phyloP scores from a whole-genome alignment of 305 asterid genomes.

The Fraxinus platypoda region DNA sequence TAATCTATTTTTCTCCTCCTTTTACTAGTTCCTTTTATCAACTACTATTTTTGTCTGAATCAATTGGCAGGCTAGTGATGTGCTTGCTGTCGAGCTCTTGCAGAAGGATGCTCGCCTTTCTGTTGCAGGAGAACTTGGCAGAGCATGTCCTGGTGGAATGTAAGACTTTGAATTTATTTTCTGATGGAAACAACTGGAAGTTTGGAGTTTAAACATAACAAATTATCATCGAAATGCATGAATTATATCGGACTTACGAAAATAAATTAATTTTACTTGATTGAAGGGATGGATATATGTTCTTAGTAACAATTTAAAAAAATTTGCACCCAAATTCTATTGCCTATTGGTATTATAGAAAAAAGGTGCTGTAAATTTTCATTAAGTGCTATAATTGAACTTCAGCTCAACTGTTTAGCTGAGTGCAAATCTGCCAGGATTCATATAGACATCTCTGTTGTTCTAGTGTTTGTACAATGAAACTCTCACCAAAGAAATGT shows the following conservation, averaged over 20 bases:
- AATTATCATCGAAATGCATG: background rate
- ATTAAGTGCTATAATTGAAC: background rate
- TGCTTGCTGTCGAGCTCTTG: constrained; percentile 95
- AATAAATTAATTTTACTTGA: background rate
- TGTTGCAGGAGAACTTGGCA: constrained; percentile 74
- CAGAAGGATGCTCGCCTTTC: constrained; percentile 92
- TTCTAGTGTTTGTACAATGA: background rate
- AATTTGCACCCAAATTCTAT: constrained; percentile 9
- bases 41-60: constrained; percentile 24
- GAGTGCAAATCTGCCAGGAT: background rate
- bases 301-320: background rate
- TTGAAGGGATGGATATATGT: background rate
- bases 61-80: constrained; percentile 92
- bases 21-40: constrained; percentile 15
- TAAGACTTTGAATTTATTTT: constrained; percentile 33
- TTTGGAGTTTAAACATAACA: constrained; percentile 8
- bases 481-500: constrained; percentile 20
- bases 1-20: constrained; percentile 4
- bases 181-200: constrained; percentile 5
- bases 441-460: background rate
- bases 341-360: background rate
- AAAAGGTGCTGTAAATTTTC: constrained; percentile 8
- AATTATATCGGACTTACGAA: background rate
- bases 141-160: constrained; percentile 83
- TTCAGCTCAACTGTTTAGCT: background rate